Percentiles rank a stretch among this genome's conserved stretches.
phyloP scores from a whole-genome alignment of 768 basidiomycete species.

The Hericium alpestre region DNA sequence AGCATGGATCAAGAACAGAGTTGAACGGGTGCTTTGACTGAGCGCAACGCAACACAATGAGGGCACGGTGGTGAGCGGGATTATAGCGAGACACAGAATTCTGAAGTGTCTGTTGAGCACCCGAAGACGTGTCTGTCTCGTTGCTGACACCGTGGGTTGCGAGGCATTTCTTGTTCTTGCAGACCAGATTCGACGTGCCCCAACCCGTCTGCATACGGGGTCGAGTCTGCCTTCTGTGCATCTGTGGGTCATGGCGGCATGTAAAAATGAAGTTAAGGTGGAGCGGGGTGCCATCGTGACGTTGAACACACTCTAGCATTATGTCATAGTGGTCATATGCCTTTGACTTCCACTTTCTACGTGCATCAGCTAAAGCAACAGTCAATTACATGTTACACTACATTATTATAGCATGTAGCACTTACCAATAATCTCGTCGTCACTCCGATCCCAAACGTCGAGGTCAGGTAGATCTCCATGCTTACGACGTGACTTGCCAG shows the following conservation, averaged over 20 bases:
- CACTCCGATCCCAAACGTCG: background rate
- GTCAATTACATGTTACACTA: background rate
- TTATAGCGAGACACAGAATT: background rate
- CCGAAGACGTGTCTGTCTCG: background rate
- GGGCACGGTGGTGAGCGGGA: background rate
- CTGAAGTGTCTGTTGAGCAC: background rate
- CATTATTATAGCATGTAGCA: background rate
- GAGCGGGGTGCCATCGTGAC: too few relatives aligned
- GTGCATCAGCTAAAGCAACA: background rate
- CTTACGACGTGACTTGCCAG: background rate
- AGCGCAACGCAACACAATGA: constrained; percentile 20
- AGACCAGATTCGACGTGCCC: background rate
- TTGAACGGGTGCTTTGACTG: constrained; percentile 17
- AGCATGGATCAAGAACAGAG: constrained; percentile 16
- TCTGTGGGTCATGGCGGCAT: background rate
- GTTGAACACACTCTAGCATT: background rate
- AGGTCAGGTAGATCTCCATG: background rate
- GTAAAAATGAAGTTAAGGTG: background rate
- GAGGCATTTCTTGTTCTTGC: background rate
- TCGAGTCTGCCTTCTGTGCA: background rate
- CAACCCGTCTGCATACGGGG: background rate
- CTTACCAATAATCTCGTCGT: constrained; percentile 1
- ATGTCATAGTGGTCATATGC: background rate
- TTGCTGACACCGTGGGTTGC: too few relatives aligned
- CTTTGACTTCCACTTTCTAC: background rate